Conservation (phyloP, 1,284 basidiomycete species). For the Salmacisia buchloeana region DNA sequence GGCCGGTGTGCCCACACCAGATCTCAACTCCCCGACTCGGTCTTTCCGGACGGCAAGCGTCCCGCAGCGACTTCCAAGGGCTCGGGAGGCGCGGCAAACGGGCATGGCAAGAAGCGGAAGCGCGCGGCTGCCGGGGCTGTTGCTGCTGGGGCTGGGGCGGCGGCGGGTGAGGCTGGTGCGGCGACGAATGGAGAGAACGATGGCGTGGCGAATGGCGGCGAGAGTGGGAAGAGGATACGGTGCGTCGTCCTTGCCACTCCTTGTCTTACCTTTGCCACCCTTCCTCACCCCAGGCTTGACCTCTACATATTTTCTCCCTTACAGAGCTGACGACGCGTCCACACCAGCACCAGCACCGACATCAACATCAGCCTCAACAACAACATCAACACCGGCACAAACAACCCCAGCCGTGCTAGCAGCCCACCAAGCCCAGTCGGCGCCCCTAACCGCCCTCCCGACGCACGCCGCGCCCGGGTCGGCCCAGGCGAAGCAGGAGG, state of each 20-base stretch:
- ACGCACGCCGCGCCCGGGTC: neutral
- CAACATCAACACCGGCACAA: neutral
- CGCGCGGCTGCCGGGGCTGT: neutral
- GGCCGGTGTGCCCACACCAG: neutral
- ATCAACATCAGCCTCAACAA: too few species aligned
- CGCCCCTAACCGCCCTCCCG: neutral
- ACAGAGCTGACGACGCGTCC: too few species aligned
- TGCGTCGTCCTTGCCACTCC: too few species aligned
- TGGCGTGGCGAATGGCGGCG: too few species aligned
- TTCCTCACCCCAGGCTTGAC: too few species aligned
- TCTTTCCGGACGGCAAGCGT: slow-evolving; percentile 4
- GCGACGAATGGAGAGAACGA: neutral
- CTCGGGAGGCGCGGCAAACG: neutral
- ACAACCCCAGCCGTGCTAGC: neutral
- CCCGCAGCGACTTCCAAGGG: neutral
- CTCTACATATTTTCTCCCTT: too few species aligned
- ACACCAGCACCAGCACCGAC: too few species aligned
- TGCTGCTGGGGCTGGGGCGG: neutral
- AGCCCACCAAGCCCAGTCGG: neutral
- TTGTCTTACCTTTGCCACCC: too few species aligned
- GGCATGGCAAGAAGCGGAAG: neutral
- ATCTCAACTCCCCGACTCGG: slow-evolving; percentile 4
- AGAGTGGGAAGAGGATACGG: too few species aligned
- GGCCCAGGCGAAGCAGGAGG: neutral
- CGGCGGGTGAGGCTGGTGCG: neutral